Evolutionary conservation across 2,329 filamentous ascomycete species (phyloP).

Genomic region (Diaporthe sp.): DNA sequence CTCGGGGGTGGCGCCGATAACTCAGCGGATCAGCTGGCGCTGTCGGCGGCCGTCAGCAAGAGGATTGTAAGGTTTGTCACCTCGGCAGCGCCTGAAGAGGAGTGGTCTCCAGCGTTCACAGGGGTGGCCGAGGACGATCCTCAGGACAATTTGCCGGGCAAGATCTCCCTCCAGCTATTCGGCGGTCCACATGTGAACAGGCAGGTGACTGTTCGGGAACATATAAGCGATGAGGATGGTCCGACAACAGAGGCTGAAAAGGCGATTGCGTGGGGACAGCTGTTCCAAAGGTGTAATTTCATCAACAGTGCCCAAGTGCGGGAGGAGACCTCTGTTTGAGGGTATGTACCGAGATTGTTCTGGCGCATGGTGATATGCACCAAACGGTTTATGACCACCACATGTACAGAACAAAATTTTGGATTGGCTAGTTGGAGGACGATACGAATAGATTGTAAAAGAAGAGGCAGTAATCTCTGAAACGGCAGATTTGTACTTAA

Average conservation of each 20-base stretch:
- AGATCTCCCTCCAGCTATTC: constrained; percentile 19
- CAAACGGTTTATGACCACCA: neutral
- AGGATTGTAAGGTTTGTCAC: constrained; percentile 1
- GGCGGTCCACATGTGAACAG: constrained; percentile 22
- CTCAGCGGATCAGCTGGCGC: constrained; percentile 40
- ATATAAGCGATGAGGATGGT: neutral
- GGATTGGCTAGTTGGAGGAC: neutral
- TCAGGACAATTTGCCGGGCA: neutral
- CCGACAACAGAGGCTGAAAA: constrained; percentile 29
- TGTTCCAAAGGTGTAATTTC: constrained; percentile 44
- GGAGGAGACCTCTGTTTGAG: neutral
- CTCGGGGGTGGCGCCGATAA: constrained; percentile 44
- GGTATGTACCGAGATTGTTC: no score
- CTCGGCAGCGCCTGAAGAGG: neutral
- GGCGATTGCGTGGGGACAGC: constrained; percentile 42
- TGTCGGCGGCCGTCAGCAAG: neutral
- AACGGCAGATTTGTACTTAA: neutral
- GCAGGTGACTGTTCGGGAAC: neutral
- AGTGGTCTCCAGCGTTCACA: constrained; percentile 11
- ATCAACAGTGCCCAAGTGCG: constrained; percentile 40
- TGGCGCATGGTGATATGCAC: neutral
- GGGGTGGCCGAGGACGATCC: neutral
- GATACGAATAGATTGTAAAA: neutral
- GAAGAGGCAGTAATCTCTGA: no score
- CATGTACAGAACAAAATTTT: neutral